A percentile compares a stretch with the other conserved stretches of the same genome.
phyloP scores from a whole-genome alignment of 129 eudicot species.

The Artemisia annua region DNA sequence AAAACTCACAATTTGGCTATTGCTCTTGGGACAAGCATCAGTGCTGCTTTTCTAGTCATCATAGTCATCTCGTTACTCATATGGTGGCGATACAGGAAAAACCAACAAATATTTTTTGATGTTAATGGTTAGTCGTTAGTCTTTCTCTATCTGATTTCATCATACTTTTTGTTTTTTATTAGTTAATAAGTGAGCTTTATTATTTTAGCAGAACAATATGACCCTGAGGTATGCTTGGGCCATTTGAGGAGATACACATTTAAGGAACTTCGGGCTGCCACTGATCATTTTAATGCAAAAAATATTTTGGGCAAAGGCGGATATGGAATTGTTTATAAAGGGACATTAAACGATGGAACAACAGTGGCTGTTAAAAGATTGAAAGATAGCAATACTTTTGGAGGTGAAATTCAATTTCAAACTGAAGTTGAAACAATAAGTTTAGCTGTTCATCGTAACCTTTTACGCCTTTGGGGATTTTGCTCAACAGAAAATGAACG shows the following conservation, averaged over 20 bases:
- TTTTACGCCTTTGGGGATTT: conserved; percentile 89
- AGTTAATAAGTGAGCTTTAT: not conserved
- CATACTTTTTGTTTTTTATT: not conserved
- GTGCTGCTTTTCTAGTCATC: conserved; percentile 53
- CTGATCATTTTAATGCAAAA: conserved; percentile 75
- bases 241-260: conserved; percentile 75
- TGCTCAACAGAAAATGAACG: conserved; percentile 89
- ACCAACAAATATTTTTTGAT: conserved; percentile 90
- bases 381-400: conserved; percentile 72
- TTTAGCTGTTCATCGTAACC: conserved; percentile 92
- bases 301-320: conserved; percentile 83
- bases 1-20: conserved; percentile 63
- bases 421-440: conserved; percentile 90
- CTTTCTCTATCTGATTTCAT: not conserved
- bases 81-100: conserved; percentile 88
- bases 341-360: conserved; percentile 68
- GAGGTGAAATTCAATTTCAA: conserved; percentile 94
- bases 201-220: conserved; percentile 71
- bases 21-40: conserved; percentile 75
- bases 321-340: conserved; percentile 85
- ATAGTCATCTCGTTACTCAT: conserved; percentile 45
- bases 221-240: conserved; percentile 87
- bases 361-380: conserved; percentile 84
- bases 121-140: conserved; percentile 64
- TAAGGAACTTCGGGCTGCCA: conserved; percentile 86